Evolutionary conservation across 805 yeast species (phyloP).

Genomic region (Suhomyces xylopsoci): DNA sequence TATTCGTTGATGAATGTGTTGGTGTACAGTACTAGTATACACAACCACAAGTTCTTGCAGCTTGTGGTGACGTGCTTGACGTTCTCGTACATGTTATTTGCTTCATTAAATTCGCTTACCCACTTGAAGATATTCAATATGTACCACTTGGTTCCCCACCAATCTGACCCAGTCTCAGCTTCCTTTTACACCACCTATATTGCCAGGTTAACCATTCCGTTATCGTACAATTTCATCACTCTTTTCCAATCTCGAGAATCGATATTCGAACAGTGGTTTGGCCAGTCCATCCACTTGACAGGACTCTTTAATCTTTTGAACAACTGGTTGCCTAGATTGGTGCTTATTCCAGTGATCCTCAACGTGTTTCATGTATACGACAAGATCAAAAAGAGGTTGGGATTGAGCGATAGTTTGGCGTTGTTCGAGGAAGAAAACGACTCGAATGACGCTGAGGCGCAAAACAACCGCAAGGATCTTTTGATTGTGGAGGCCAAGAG

Average conservation of each 20-base stretch:
- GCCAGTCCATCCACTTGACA: slow-evolving; percentile 70
- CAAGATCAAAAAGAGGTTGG: slow-evolving; percentile 43
- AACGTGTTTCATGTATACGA: slow-evolving; percentile 69
- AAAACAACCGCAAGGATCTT: slow-evolving; percentile 30
- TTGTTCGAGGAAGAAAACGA: slow-evolving; percentile 33
- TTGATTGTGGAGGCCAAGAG: slow-evolving; percentile 42
- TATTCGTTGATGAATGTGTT: slow-evolving; percentile 58
- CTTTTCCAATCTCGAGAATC: slow-evolving; percentile 52
- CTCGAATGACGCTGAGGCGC: slow-evolving; percentile 14
- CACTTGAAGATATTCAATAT: slow-evolving; percentile 68
- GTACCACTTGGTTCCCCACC: slow-evolving; percentile 68
- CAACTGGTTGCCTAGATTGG: slow-evolving; percentile 70
- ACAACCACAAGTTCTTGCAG: slow-evolving; percentile 24
- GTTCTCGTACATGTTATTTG: slow-evolving; percentile 64
- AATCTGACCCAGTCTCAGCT: slow-evolving; percentile 71
- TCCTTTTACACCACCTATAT: slow-evolving; percentile 78
- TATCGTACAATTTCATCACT: slow-evolving; percentile 75
- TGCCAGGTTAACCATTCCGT: slow-evolving; percentile 77
- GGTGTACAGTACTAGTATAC: slow-evolving; percentile 30
- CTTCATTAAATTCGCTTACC: slow-evolving; percentile 64
- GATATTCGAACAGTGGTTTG: slow-evolving; percentile 69
- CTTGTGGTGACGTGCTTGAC: slow-evolving; percentile 40
- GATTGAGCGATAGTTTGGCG: slow-evolving; percentile 39
- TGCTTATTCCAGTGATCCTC: slow-evolving; percentile 65
- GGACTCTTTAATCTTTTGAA: slow-evolving; percentile 71